Percentiles rank a stretch among this genome's conserved stretches.
Conservation (phyloP, 495 filamentous ascomycete genomes). For the Penicillium alfredii region DNA sequence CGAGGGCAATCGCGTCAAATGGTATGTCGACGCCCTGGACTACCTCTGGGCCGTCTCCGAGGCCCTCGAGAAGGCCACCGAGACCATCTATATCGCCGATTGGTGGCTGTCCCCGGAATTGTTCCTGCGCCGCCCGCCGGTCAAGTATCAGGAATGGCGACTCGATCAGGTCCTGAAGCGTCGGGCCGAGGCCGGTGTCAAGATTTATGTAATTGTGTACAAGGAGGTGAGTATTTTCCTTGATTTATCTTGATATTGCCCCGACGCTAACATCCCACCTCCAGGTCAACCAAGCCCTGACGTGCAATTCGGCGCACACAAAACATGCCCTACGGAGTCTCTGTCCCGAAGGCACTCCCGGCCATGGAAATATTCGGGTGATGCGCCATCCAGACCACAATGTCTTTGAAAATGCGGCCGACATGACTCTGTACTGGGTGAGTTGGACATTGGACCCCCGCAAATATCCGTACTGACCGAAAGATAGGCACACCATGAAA, state of each 20-base stretch:
- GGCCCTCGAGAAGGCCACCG: constrained; percentile 78
- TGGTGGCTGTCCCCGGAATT: constrained; percentile 97
- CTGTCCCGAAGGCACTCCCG: constrained; percentile 72
- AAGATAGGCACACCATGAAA: constrained; percentile 79
- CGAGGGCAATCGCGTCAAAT: constrained; percentile 84
- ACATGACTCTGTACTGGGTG: constrained; percentile 97
- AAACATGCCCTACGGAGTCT: constrained; percentile 79
- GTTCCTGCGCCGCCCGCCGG: constrained; percentile 80
- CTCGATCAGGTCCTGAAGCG: constrained; percentile 83
- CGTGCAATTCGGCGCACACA: constrained; percentile 88
- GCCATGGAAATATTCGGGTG: constrained; percentile 79
- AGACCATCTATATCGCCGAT: constrained; percentile 91
- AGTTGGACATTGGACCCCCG: no score
- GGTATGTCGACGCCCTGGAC: constrained; percentile 92
- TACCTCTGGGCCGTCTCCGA: constrained; percentile 91
- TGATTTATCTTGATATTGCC: not conserved
- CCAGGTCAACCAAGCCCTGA: constrained; percentile 66
- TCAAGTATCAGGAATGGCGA: constrained; percentile 77
- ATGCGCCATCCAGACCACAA: constrained; percentile 97
- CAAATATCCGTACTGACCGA: constrained; percentile 4
- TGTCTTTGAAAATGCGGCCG: constrained; percentile 83
- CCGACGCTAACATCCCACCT: no score
- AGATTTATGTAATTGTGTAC: constrained; percentile 92
- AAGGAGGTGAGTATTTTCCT: constrained; percentile 54
- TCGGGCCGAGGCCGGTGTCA: constrained; percentile 83